phyloP scores from a whole-genome alignment of 306 rosid species.

The Potentilla sterilis region DNA sequence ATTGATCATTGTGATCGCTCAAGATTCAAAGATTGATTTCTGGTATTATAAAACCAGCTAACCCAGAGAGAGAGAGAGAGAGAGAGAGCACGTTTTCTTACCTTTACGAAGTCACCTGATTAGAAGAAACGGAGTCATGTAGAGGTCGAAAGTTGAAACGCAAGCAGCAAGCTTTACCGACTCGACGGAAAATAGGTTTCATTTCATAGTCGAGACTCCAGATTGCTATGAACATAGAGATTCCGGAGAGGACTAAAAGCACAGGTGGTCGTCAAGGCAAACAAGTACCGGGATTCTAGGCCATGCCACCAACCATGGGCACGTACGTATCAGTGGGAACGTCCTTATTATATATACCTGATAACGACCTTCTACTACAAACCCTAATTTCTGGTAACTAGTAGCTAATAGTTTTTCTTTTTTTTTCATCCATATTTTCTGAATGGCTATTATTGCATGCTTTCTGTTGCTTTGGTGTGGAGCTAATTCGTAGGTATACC shows the following conservation, averaged over 20 bases:
- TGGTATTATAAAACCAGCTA: neutral
- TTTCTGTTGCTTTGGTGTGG: neutral
- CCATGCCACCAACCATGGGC: conserved; percentile 10
- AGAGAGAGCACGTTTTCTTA: neutral
- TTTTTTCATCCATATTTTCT: neutral
- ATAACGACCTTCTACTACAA: conserved; percentile 7
- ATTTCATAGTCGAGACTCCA: neutral
- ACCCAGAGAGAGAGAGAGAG: neutral
- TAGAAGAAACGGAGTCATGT: neutral
- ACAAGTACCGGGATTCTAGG: conserved; percentile 10
- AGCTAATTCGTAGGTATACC: neutral
- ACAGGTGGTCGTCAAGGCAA: neutral
- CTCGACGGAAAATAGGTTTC: neutral
- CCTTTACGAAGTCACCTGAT: neutral
- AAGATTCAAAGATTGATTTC: conserved; percentile 4
- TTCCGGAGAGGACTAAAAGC: neutral
- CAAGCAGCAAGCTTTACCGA: neutral
- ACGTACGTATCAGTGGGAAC: neutral
- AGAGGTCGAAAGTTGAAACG: neutral
- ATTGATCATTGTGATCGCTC: neutral
- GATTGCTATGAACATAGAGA: neutral
- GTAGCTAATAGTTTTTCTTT: neutral
- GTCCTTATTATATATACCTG: neutral
- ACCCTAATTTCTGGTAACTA: neutral
- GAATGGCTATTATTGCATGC: neutral